These are phyloP conservation scores for Schizonepeta tenuifolia DNA, from an alignment of 257 asterid genomes.

Conservation along the genomic window DNA sequence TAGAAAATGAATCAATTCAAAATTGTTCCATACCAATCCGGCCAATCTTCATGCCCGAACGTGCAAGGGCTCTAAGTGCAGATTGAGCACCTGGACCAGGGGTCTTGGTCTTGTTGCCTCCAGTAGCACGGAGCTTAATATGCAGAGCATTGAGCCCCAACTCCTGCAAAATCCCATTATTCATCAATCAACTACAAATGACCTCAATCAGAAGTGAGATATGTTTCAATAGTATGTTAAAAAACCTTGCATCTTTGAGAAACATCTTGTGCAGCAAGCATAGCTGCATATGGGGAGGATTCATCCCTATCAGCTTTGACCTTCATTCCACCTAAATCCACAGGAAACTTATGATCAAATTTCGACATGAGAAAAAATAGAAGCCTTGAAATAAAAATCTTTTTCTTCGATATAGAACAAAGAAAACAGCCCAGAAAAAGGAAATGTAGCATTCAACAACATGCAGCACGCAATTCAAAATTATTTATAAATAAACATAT, in stretches of 20 bases:
- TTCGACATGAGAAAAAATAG: not conserved
- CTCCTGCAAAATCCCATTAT: conserved; percentile 52
- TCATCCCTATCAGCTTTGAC: conserved; percentile 96
- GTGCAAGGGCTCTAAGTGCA: conserved; percentile 94
- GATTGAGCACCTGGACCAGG: conserved; percentile 99
- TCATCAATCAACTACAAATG: conserved; percentile 8
- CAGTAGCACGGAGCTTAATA: conserved; percentile 92
- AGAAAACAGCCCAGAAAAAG: too few relatives aligned
- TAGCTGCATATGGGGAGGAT: conserved; percentile 95
- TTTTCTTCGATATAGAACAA: too few relatives aligned
- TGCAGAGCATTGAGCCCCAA: conserved; percentile 88
- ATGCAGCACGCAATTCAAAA: too few relatives aligned
- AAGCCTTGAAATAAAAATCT: too few relatives aligned
- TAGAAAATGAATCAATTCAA: not conserved
- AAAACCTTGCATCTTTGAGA: conserved; percentile 86
- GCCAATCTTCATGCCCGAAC: conserved; percentile 95
- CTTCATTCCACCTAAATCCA: conserved; percentile 79
- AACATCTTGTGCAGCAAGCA: conserved; percentile 97
- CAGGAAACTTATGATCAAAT: not conserved
- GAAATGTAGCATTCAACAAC: too few relatives aligned
- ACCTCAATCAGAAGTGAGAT: not conserved
- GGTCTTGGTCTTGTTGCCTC: conserved; percentile 96
- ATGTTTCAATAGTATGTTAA: not conserved
- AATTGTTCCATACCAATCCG: conserved; percentile 63
- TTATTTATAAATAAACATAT: too few relatives aligned